A percentile compares a stretch with the other conserved stretches of the same genome.
Conservation (phyloP, 305 asterid species). For the Fraxinus latifolia region DNA sequence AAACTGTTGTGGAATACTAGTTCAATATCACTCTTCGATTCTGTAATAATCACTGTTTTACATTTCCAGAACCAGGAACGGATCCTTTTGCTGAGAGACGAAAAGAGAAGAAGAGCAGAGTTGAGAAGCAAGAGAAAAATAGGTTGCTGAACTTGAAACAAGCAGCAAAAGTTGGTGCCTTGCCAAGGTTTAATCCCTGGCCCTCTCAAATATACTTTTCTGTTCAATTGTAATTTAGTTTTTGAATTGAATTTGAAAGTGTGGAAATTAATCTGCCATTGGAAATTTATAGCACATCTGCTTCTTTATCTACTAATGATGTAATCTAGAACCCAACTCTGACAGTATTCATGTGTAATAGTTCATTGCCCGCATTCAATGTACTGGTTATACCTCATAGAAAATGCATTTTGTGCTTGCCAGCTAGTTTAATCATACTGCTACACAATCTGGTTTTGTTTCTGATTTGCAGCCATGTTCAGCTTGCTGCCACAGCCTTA, state of each 20-base stretch:
- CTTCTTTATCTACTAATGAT: neutral
- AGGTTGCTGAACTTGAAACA: conserved; percentile 69
- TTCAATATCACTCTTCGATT: neutral
- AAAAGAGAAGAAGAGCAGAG: conserved; percentile 73
- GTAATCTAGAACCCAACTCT: neutral
- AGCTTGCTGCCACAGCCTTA: conserved; percentile 81
- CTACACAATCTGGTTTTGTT: conserved; percentile 12
- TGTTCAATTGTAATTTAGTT: neutral
- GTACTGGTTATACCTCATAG: neutral
- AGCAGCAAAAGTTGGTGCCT: conserved; percentile 78
- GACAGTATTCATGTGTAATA: neutral
- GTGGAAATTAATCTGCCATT: neutral
- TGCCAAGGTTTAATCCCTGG: conserved; percentile 67
- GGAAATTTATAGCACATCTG: neutral
- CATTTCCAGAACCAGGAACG: conserved; percentile 64
- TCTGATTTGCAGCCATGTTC: conserved; percentile 66
- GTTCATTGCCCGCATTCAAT: neutral
- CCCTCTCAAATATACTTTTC: neutral
- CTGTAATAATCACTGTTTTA: conserved; percentile 7
- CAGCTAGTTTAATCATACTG: conserved; percentile 11
- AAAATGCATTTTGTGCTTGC: neutral
- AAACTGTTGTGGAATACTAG: neutral
- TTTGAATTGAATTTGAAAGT: neutral
- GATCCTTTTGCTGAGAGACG: conserved; percentile 87
- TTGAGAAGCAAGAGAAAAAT: conserved; percentile 76